These are phyloP conservation scores for Aspergillus arachidicola DNA, from an alignment of 2,329 filamentous ascomycete genomes.

Conservation along the genomic window DNA sequence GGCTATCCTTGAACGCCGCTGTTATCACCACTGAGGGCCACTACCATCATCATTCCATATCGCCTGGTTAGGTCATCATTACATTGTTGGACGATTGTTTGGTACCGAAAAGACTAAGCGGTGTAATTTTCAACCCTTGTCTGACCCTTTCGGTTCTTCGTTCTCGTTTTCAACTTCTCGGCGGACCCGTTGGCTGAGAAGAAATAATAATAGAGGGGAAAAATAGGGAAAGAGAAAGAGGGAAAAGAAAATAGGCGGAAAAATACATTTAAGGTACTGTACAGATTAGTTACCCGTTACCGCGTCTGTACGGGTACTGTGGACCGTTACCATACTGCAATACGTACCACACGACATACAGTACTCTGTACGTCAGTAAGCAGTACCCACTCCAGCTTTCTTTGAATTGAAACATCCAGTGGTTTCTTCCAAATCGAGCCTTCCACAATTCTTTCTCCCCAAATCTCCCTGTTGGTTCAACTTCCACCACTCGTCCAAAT, in stretches of 20 bases:
- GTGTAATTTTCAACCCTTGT: conserved; percentile 16
- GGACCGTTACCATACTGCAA: conserved; percentile 14
- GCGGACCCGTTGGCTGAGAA: not conserved
- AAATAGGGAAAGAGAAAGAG: not conserved
- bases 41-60: conserved; percentile 13
- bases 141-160: not conserved
- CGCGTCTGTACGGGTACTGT: conserved; percentile 12
- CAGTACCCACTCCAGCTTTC: conserved; percentile 25
- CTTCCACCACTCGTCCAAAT: conserved; percentile 4
- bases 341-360: conserved; percentile 10
- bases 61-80: conserved; percentile 23
- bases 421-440: conserved; percentile 27
- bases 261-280: not conserved
- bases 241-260: not conserved
- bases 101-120: conserved; percentile 7
- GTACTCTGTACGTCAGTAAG: conserved; percentile 17
- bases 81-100: conserved; percentile 12
- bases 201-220: not conserved
- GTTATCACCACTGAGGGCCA: conserved; percentile 13
- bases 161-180: not conserved
- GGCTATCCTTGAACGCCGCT: conserved; percentile 8
- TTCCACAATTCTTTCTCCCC: conserved; percentile 26
- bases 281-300: not conserved
- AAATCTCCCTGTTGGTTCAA: conserved; percentile 11
- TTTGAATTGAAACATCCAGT: conserved; percentile 30